Evolutionary conservation across 306 rosid species (phyloP), one percentile per base, ranked within the genome.

Genomic region (Cucumis hystrix): DNA sequence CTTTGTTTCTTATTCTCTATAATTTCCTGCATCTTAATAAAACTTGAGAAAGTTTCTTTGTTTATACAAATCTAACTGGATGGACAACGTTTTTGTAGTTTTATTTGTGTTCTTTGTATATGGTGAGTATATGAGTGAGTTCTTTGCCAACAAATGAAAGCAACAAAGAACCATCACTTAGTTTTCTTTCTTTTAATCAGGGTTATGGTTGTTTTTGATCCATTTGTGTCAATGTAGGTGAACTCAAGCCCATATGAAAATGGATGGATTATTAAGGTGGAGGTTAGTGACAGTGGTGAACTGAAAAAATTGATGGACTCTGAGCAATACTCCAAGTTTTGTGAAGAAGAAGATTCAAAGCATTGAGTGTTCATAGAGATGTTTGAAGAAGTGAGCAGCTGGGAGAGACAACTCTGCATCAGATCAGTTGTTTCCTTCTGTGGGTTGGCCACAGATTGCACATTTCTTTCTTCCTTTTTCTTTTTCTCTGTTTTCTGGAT

Each of bases 211-310:
- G 73, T 33, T 76, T 30, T 9, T 63, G 67, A 17, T 65, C 11
- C 43, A 25, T 17, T 39, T 77, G 79, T 77, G 62, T 74, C 79
- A 51, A 23, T 75, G 35, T 60, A 88, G 99, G 82, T 92, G 54
- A 95, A 95, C 63, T 76, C 93, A 80, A 92, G 97, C 79, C 99
- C 99, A 16, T 95, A 87, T 43, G 87, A 82, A 77, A 82, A 86
- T 20, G 99, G 99, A 59, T 95, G 93, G 99, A 89, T 95, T 74
- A 88, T 95, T 68, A 92, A 92, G 88, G 92, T 95, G 33, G 87
- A 92, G 76, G 1, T 95, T 21, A 87, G 79, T 71, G 88, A 85
- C 63, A 77, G 30, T 21, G 83, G 81, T 59, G 97, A 95, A 82
- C 68, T 92, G 83, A 85, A 84, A 55, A 88, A 86, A 17, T 83